Percentiles rank a stretch among this genome's conserved stretches.
Conservation (phyloP, 1,139 yeast genomes). For the Scheffersomyces illinoinensis region DNA sequence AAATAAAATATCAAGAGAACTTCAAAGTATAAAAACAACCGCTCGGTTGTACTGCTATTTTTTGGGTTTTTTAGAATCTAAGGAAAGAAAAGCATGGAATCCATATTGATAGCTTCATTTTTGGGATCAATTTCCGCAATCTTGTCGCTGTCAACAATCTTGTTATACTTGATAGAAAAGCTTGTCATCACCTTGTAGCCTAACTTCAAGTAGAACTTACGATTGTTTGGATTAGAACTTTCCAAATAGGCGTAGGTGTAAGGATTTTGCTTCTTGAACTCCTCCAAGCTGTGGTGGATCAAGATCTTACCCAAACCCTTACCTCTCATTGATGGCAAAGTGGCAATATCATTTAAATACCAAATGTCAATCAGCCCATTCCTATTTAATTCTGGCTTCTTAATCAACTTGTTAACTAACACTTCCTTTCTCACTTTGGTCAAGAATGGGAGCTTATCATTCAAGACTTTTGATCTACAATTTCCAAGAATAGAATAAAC, state of each 20-base stretch:
- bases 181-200: constrained; percentile 49
- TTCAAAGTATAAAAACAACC: not conserved
- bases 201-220: constrained; percentile 48
- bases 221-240: constrained; percentile 52
- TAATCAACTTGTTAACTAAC: constrained; percentile 15
- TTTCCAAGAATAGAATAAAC: constrained; percentile 34
- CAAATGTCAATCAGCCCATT: constrained; percentile 21
- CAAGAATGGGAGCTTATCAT: constrained; percentile 36
- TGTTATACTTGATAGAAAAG: constrained; percentile 37
- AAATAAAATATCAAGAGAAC: not conserved
- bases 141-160: constrained; percentile 19
- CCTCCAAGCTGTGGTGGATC: constrained; percentile 25
- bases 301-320: constrained; percentile 39
- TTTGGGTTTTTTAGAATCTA: not conserved
- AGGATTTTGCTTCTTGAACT: constrained; percentile 9
- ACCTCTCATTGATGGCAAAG: constrained; percentile 42
- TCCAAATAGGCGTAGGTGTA: constrained; percentile 38
- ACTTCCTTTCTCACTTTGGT: constrained; percentile 32
- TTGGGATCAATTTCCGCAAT: constrained; percentile 19
- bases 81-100: constrained; percentile 34
- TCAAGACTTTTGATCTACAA: constrained; percentile 36
- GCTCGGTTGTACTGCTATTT: not conserved
- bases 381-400: constrained; percentile 8
- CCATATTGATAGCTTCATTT: constrained; percentile 33
- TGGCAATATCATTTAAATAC: constrained; percentile 44